Conservation (phyloP, 1,139 yeast species). For the Suhomyces guaymorum region DNA sequence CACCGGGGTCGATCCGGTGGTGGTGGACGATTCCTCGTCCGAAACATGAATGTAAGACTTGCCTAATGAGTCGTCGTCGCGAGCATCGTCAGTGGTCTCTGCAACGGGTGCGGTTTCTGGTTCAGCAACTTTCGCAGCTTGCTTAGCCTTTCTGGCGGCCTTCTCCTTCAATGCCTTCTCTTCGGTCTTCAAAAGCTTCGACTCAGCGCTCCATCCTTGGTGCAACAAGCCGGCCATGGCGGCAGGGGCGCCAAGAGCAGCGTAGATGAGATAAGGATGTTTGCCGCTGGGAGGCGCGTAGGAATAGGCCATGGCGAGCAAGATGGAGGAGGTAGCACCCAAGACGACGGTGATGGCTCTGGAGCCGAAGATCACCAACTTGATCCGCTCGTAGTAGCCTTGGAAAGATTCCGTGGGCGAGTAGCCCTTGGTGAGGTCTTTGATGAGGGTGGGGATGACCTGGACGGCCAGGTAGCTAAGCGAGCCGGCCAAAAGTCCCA, state of each 20-base stretch:
- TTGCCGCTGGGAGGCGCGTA: constrained; percentile 45
- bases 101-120: too few relatives aligned
- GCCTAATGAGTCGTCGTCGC: constrained; percentile 42
- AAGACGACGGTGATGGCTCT: constrained; percentile 34
- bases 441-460: constrained; percentile 38
- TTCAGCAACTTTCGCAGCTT: constrained; percentile 3
- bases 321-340: constrained; percentile 39
- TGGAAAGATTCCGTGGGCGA: constrained; percentile 9
- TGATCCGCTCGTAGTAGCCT: constrained; percentile 9
- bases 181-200: constrained; percentile 11
- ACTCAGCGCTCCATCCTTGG: constrained; percentile 12
- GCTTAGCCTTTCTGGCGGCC: constrained; percentile 4
- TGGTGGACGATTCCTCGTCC: constrained; percentile 34
- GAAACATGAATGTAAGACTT: constrained; percentile 54
- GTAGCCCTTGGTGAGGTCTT: constrained; percentile 23
- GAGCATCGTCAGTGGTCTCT: constrained; percentile 13
- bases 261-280: constrained; percentile 58
- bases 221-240: constrained; percentile 17
- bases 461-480: constrained; percentile 39
- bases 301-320: constrained; percentile 45
- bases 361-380: constrained; percentile 16
- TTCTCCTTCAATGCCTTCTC: constrained; percentile 9
- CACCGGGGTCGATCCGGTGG: constrained; percentile 31
- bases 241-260: constrained; percentile 52
- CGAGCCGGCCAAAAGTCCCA: constrained; percentile 50